These are phyloP conservation scores for Brassica nigra DNA, from an alignment of 345 rosid genomes.

Conservation along the genomic window DNA sequence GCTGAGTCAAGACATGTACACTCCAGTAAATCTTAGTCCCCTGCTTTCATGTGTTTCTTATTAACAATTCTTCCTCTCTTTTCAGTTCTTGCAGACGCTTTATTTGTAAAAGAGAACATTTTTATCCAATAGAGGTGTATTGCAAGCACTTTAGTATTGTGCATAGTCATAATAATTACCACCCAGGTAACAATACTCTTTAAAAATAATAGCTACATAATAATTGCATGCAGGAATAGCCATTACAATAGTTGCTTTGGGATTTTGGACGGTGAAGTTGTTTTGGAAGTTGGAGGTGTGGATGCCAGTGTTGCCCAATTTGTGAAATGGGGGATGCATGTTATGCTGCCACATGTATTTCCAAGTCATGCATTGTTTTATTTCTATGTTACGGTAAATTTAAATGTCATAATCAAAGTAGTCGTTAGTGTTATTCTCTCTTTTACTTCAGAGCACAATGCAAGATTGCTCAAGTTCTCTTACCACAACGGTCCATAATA, in stretches of 20 bases:
- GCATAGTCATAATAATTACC: constrained; percentile 2
- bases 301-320: constrained; percentile 77
- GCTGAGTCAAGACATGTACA: constrained; percentile 86
- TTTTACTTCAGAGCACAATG: constrained; percentile 66
- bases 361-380: constrained; percentile 48
- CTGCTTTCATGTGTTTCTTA: background rate
- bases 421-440: background rate
- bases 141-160: constrained; percentile 12
- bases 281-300: constrained; percentile 76
- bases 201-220: background rate
- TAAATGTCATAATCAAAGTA: background rate
- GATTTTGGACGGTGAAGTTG: constrained; percentile 89
- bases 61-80: background rate
- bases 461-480: constrained; percentile 47
- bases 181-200: constrained; percentile 65
- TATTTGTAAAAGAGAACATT: background rate
- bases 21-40: constrained; percentile 58
- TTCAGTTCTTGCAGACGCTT: background rate
- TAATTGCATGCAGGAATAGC: constrained; percentile 53
- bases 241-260: constrained; percentile 86
- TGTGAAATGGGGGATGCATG: constrained; percentile 78
- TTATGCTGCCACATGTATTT: constrained; percentile 32
- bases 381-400: background rate
- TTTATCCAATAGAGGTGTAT: background rate
- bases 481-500: background rate